Evolutionary conservation across 2,329 filamentous ascomycete genomes (phyloP).

Genomic region (Trichophyton verrucosum): DNA sequence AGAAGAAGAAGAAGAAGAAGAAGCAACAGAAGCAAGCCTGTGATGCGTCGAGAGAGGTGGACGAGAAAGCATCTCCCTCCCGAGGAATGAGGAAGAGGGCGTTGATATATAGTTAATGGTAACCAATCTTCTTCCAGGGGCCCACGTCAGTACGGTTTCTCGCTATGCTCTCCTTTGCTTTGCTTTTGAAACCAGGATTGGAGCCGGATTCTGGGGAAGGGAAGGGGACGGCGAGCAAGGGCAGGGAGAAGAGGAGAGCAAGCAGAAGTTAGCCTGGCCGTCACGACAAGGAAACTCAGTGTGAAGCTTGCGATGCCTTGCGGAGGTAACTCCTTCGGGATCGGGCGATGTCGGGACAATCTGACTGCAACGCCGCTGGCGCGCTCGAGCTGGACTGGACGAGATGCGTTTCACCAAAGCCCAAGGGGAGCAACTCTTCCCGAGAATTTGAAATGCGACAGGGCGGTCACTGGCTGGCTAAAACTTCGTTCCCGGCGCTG

Average conservation of each 20-base stretch:
- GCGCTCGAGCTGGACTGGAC: constrained; percentile 2
- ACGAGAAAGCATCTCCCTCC: constrained; percentile 1
- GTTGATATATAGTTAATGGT: not conserved
- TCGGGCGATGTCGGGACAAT: constrained; percentile 3
- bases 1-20: too few relatives aligned
- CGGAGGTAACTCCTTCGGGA: constrained; percentile 4
- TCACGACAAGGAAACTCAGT: constrained; percentile 3
- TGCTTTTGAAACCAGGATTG: constrained; percentile 2
- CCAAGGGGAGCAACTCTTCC: not conserved
- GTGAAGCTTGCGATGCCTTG: constrained; percentile 4
- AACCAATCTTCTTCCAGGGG: not conserved
- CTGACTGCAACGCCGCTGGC: not conserved
- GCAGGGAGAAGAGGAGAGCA: not conserved
- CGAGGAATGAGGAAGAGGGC: not conserved
- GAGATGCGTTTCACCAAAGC: not conserved
- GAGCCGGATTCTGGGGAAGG: constrained; percentile 5
- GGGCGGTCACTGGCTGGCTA: not conserved
- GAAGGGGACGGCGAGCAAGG: not conserved
- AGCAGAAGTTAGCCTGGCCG: not conserved
- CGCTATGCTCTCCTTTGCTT: not conserved
- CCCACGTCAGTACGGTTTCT: not conserved
- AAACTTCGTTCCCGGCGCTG: not conserved
- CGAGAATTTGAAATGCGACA: constrained; percentile 1
- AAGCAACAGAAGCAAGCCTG: not conserved
- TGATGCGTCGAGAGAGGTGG: not conserved